Evolutionary conservation across 2,329 filamentous ascomycete species (phyloP).

Genomic region (Leptographium flavum): DNA sequence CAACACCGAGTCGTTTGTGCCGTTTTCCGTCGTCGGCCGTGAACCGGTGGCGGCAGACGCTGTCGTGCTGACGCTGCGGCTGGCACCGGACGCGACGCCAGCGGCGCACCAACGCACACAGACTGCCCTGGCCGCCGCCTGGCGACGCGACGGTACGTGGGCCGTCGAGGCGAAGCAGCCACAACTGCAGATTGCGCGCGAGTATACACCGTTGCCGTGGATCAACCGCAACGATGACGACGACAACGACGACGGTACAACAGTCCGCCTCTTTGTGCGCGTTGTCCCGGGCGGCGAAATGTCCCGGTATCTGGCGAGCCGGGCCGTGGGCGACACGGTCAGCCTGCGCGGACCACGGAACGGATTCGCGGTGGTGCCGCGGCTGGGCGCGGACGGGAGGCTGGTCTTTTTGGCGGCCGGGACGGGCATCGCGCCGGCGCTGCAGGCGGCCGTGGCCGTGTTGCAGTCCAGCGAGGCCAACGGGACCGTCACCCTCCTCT

Average conservation of each 20-base stretch:
- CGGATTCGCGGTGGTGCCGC: conserved; percentile 40
- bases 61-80: conserved; percentile 51
- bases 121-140: conserved; percentile 23
- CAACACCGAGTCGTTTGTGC: conserved; percentile 46
- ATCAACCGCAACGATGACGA: conserved; percentile 14
- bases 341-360: conserved; percentile 67
- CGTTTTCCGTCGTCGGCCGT: conserved; percentile 48
- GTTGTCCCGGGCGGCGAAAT: conserved; percentile 70
- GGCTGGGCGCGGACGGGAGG: conserved; percentile 16
- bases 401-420: conserved; percentile 83
- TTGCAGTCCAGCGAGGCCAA: conserved; percentile 22
- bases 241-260: background rate
- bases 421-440: conserved; percentile 78
- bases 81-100: conserved; percentile 15
- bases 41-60: conserved; percentile 51
- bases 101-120: conserved; percentile 7
- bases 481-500: conserved; percentile 56
- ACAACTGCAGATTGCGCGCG: conserved; percentile 76
- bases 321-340: conserved; percentile 48
- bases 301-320: conserved; percentile 60
- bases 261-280: conserved; percentile 63
- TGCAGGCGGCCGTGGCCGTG: conserved; percentile 62
- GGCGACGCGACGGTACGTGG: conserved; percentile 54
- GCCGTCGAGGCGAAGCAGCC: conserved; percentile 91
- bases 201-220: conserved; percentile 78